Evolutionary conservation across 2,329 filamentous ascomycete species (phyloP).

Genomic region (Keithomyces neogunnii): DNA sequence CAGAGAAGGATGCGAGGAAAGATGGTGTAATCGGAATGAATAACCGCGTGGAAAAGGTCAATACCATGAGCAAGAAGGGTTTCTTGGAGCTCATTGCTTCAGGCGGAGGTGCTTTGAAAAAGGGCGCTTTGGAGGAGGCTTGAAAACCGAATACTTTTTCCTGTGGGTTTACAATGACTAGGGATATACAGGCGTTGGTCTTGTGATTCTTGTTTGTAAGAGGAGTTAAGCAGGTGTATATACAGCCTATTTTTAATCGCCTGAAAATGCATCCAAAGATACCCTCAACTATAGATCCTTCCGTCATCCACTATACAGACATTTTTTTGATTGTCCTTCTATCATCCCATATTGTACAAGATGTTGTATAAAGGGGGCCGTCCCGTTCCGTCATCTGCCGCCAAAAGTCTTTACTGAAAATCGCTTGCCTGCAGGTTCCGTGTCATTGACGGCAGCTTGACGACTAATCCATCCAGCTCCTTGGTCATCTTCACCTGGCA

Average conservation of each 20-base stretch:
- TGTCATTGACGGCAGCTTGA: conserved; percentile 87
- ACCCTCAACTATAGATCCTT: conserved; percentile 3
- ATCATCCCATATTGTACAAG: conserved; percentile 5
- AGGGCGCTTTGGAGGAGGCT: conserved; percentile 50
- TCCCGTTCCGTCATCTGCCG: no score
- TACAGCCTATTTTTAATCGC: conserved; percentile 8
- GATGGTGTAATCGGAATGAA: conserved; percentile 71
- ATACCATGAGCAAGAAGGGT: conserved; percentile 94
- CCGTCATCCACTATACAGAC: background rate
- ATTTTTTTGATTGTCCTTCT: background rate
- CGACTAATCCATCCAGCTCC: conserved; percentile 77
- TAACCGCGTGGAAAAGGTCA: conserved; percentile 77
- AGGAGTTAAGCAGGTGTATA: conserved; percentile 7
- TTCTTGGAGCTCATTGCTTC: conserved; percentile 84
- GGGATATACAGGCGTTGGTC: background rate
- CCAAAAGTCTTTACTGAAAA: conserved; percentile 41
- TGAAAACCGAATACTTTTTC: background rate
- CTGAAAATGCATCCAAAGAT: conserved; percentile 9
- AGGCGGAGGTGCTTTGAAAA: conserved; percentile 51
- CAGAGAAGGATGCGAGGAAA: conserved; percentile 59
- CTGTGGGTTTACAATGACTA: background rate
- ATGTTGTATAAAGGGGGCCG: background rate
- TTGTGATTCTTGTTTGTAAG: conserved; percentile 17
- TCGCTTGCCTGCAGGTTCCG: conserved; percentile 93
- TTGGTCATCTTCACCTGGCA: conserved; percentile 91